Evolutionary conservation across 2,329 filamentous ascomycete genomes (phyloP).

Genomic region (Didymella pomorum): DNA sequence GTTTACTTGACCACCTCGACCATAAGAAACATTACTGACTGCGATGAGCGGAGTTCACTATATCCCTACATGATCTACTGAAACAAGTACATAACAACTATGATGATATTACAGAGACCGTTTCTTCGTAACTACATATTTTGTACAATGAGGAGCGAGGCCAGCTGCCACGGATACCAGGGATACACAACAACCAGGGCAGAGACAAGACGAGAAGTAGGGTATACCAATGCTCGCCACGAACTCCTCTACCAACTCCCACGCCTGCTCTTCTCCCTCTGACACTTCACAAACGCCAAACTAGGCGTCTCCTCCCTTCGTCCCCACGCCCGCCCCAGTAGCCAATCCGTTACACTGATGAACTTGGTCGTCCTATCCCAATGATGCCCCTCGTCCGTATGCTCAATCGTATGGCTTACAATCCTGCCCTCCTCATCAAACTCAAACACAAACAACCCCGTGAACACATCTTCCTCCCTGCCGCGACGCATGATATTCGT

Average conservation of each 20-base stretch:
- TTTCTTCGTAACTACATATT: slow-evolving; percentile 1
- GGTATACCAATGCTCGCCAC: no score
- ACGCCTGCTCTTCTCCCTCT: neutral
- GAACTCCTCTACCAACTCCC: neutral
- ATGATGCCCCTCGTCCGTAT: slow-evolving; percentile 81
- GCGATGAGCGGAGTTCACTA: neutral
- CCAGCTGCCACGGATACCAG: neutral
- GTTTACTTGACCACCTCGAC: no score
- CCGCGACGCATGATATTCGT: slow-evolving; percentile 62
- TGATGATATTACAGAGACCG: neutral
- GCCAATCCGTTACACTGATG: slow-evolving; percentile 92
- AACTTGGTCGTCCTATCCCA: slow-evolving; percentile 88
- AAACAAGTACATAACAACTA: neutral
- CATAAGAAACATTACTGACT: no score
- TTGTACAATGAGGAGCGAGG: slow-evolving; percentile 8
- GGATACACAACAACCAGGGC: neutral
- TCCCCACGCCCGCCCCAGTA: slow-evolving; percentile 78
- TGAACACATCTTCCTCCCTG: slow-evolving; percentile 71
- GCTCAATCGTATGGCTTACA: slow-evolving; percentile 89
- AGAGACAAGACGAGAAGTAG: neutral
- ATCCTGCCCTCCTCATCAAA: slow-evolving; percentile 90
- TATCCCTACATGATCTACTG: neutral
- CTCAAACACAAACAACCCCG: slow-evolving; percentile 92
- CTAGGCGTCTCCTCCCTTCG: slow-evolving; percentile 54
- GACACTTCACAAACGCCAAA: slow-evolving; percentile 48